A percentile compares a stretch with the other conserved stretches of the same genome.
These are phyloP conservation scores for Phytopythium kandeliae DNA, from an alignment of 352 stramenopile species.

Conservation along the genomic window DNA sequence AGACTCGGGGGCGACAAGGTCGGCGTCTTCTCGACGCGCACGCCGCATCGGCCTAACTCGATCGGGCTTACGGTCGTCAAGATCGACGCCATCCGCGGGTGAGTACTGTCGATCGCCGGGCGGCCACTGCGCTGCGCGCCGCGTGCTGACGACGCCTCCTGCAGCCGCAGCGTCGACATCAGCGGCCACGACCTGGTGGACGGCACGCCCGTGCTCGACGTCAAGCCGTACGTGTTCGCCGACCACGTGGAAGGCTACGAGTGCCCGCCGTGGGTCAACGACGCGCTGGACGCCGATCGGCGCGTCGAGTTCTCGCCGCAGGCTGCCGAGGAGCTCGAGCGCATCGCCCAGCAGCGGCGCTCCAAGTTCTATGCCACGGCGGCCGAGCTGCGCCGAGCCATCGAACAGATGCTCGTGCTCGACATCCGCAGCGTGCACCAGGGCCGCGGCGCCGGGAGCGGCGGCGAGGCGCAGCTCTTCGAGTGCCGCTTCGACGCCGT, in stretches of 20 bases:
- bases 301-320: conserved; percentile 47
- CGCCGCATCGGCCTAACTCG: conserved; percentile 95
- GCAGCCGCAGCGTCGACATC: conserved; percentile 79
- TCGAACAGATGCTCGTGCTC: conserved; percentile 76
- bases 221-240: conserved; percentile 97
- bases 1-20: conserved; percentile 77
- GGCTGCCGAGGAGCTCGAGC: conserved; percentile 29
- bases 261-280: conserved; percentile 64
- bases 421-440: conserved; percentile 84
- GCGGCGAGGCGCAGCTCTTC: conserved; percentile 47
- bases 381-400: conserved; percentile 46
- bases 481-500: conserved; percentile 72
- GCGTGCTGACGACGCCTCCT: too few relatives aligned
- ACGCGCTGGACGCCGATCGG: conserved; percentile 22
- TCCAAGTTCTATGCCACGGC: conserved; percentile 63
- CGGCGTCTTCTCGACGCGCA: conserved; percentile 95
- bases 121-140: too few relatives aligned
- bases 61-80: conserved; percentile 91
- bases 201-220: conserved; percentile 96
- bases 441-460: conserved; percentile 44
- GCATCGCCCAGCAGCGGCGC: conserved; percentile 33
- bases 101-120: conserved; percentile 7
- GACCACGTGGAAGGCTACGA: conserved; percentile 55
- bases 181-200: conserved; percentile 93
- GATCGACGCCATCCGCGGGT: conserved; percentile 82